Evolutionary conservation across 306 rosid species (phyloP).

Genomic region (Chamaecrista fasciculata): DNA sequence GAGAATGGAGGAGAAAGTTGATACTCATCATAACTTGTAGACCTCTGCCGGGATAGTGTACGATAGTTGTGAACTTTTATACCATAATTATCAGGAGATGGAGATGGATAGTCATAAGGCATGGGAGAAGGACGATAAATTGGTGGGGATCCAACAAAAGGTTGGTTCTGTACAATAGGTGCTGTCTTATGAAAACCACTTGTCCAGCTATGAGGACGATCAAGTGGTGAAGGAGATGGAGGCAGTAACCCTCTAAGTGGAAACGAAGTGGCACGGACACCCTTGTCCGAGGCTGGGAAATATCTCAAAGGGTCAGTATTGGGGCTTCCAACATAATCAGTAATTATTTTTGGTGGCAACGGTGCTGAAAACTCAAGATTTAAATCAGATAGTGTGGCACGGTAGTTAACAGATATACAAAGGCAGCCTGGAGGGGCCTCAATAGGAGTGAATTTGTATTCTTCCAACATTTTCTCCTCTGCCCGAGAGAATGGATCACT

Average conservation of each 20-base stretch:
- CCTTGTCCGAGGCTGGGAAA: constrained; percentile 56
- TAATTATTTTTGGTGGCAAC: constrained; percentile 60
- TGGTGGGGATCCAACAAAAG: constrained; percentile 61
- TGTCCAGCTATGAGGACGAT: constrained; percentile 81
- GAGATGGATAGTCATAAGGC: constrained; percentile 55
- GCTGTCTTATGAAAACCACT: constrained; percentile 65
- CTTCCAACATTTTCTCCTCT: constrained; percentile 61
- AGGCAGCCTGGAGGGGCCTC: constrained; percentile 79
- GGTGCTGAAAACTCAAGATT: constrained; percentile 63
- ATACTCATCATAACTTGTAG: constrained; percentile 56
- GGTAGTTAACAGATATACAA: constrained; percentile 64
- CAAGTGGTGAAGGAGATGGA: constrained; percentile 43
- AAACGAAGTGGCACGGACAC: constrained; percentile 57
- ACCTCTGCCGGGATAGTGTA: constrained; percentile 38
- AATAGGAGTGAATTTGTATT: constrained; percentile 56
- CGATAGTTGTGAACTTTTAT: constrained; percentile 45
- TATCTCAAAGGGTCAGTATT: constrained; percentile 65
- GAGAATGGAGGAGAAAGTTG: constrained; percentile 94
- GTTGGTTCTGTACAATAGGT: constrained; percentile 45
- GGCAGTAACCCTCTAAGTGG: constrained; percentile 48
- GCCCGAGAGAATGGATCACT: constrained; percentile 72
- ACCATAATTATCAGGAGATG: constrained; percentile 51
- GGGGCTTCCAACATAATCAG: constrained; percentile 91
- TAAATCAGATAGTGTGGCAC: constrained; percentile 52
- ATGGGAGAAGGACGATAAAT: constrained; percentile 51